Evolutionary conservation across 192 early-diverging fungal genomes (phyloP).

Genomic region (Kickxella alabastrina): DNA sequence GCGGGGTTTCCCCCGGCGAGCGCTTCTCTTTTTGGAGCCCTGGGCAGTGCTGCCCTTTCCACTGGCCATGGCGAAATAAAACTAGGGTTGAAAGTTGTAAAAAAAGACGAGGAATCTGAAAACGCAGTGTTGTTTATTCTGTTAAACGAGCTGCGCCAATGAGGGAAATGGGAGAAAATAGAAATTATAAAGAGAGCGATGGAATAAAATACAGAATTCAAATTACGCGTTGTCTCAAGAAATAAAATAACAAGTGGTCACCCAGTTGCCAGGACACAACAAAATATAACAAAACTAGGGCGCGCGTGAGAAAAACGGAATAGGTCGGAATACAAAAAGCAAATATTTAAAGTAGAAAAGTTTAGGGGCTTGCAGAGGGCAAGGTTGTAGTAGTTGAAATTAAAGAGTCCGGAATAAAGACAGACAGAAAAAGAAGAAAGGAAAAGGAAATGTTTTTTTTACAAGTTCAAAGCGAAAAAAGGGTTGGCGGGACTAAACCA

Average conservation of each 20-base stretch:
- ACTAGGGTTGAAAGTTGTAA: background rate
- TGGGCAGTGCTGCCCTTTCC: slow-evolving; percentile 16
- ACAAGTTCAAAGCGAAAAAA: background rate
- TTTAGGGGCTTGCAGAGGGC: too few relatives aligned
- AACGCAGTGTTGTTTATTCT: too few relatives aligned
- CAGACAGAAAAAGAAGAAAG: background rate
- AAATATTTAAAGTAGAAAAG: background rate
- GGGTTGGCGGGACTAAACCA: too few relatives aligned
- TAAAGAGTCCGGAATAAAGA: background rate
- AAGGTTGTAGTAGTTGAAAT: too few relatives aligned
- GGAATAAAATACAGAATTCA: too few relatives aligned
- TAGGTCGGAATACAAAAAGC: background rate
- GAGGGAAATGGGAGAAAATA: too few relatives aligned
- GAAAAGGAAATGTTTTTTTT: background rate
- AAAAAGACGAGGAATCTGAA: background rate
- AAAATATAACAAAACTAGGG: too few relatives aligned
- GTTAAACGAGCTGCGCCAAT: too few relatives aligned
- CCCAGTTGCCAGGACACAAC: too few relatives aligned
- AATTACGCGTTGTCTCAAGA: background rate
- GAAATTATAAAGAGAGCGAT: too few relatives aligned
- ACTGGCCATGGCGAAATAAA: slow-evolving; percentile 16
- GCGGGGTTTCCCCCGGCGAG: slow-evolving; percentile 5
- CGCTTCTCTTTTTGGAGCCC: slow-evolving; percentile 12
- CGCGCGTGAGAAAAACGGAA: background rate
- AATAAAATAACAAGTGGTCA: background rate